These are phyloP conservation scores for fission yeast (Schizosaccharomyces pombe) DNA, from an alignment of 805 yeast genomes.

Conservation along the genomic window DNA sequence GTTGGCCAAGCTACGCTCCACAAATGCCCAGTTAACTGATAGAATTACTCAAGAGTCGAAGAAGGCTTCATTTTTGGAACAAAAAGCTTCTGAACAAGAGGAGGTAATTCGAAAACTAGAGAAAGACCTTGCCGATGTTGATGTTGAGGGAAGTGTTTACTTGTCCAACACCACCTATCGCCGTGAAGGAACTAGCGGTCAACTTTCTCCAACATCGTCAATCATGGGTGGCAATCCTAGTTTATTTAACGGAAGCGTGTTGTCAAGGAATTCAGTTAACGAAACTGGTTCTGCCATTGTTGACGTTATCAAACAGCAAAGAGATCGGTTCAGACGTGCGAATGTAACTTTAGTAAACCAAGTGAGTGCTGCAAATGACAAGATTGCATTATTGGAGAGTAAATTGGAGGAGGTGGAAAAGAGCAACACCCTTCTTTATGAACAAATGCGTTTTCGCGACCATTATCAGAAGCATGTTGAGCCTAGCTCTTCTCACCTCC, in stretches of 20 bases:
- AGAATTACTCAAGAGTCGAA: conserved; percentile 17
- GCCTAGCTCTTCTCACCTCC: conserved; percentile 8
- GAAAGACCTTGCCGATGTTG: conserved; percentile 12
- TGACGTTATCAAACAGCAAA: conserved; percentile 78
- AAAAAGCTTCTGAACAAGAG: conserved; percentile 42
- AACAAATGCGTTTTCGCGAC: conserved; percentile 24
- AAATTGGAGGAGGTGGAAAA: conserved; percentile 41
- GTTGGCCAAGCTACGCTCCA: conserved; percentile 24
- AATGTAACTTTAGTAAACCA: conserved; percentile 71
- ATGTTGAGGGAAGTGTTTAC: conserved; percentile 3
- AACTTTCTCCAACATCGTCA: conserved; percentile 20
- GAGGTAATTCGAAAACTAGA: conserved; percentile 43
- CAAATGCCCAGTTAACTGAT: conserved; percentile 21
- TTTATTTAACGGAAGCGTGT: conserved; percentile 5
- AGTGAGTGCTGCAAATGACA: conserved; percentile 30
- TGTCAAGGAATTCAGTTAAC: neutral
- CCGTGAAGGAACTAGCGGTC: conserved; percentile 12
- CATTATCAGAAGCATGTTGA: conserved; percentile 10
- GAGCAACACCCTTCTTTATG: conserved; percentile 62
- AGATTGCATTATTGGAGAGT: conserved; percentile 35
- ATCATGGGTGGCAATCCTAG: conserved; percentile 13
- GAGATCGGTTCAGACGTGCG: conserved; percentile 75
- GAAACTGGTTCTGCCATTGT: conserved; percentile 25
- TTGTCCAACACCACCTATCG: conserved; percentile 3
- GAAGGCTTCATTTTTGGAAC: conserved; percentile 22